A percentile compares a stretch with the other conserved stretches of the same genome.
Conservation (phyloP, 1,139 yeast species). For the Schizosaccharomyces versatilis region DNA sequence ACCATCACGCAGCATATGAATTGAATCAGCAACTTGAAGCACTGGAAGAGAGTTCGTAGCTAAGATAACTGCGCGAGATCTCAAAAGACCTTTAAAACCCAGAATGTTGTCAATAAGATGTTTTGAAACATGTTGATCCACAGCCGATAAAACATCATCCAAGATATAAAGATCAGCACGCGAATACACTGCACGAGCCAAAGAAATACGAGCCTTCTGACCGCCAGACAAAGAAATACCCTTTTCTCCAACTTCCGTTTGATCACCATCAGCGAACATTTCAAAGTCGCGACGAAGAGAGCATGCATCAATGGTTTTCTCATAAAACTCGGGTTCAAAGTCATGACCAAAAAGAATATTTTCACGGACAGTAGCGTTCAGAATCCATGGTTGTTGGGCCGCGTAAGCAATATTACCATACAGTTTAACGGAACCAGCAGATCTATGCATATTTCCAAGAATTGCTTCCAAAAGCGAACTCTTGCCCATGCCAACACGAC, state of each 20-base stretch:
- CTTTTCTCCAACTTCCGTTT: slow-evolving; percentile 85
- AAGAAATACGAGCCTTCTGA: slow-evolving; percentile 78
- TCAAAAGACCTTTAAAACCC: slow-evolving; percentile 61
- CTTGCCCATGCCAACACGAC: slow-evolving; percentile 84
- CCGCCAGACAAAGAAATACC: slow-evolving; percentile 94
- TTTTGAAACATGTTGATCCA: slow-evolving; percentile 82
- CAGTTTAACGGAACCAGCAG: slow-evolving; percentile 49
- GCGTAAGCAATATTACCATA: slow-evolving; percentile 77
- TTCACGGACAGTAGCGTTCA: slow-evolving; percentile 79
- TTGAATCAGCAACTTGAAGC: slow-evolving; percentile 50
- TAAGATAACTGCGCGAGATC: slow-evolving; percentile 52
- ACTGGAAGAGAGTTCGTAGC: slow-evolving; percentile 83
- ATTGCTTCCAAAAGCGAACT: slow-evolving; percentile 68
- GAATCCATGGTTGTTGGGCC: slow-evolving; percentile 87
- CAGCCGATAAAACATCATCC: slow-evolving; percentile 88
- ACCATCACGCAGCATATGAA: slow-evolving; percentile 57
- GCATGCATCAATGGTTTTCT: slow-evolving; percentile 65
- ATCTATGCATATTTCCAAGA: slow-evolving; percentile 65
- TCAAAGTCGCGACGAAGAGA: slow-evolving; percentile 64
- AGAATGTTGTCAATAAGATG: slow-evolving; percentile 60
- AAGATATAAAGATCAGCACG: slow-evolving; percentile 77
- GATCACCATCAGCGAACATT: slow-evolving; percentile 68
- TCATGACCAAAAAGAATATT: slow-evolving; percentile 77
- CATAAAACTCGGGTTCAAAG: slow-evolving; percentile 59
- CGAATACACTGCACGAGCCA: slow-evolving; percentile 89